phyloP scores from a whole-genome alignment of 2,329 filamentous ascomycete species.

The Fusarium siculi region DNA sequence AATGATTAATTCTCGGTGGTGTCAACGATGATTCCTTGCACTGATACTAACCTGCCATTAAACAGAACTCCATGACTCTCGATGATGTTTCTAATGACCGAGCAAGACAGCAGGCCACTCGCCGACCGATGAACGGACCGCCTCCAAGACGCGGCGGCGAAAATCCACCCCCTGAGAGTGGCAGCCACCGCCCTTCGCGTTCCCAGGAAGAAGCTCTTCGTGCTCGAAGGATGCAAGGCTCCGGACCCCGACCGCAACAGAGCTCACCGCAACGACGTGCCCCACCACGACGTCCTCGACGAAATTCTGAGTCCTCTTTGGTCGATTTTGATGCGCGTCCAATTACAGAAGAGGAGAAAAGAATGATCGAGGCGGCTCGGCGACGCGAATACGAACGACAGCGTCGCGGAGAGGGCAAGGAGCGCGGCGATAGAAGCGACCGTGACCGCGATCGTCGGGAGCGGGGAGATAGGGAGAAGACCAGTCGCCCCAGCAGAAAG shows the following conservation, averaged over 20 bases:
- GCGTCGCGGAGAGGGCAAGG: conserved; percentile 39
- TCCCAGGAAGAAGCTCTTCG: conserved; percentile 74
- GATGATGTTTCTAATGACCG: conserved; percentile 62
- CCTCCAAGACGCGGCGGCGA: conserved; percentile 50
- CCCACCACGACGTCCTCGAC: conserved; percentile 62
- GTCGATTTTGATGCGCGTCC: conserved; percentile 67
- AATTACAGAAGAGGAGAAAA: conserved; percentile 64
- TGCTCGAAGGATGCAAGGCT: conserved; percentile 55
- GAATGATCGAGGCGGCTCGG: conserved; percentile 50
- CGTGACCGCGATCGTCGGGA: conserved; percentile 48
- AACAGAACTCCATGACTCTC: conserved; percentile 74
- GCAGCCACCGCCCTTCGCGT: conserved; percentile 68
- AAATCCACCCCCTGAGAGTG: conserved; percentile 57
- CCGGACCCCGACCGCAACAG: conserved; percentile 49
- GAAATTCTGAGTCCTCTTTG: conserved; percentile 84
- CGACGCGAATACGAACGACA: conserved; percentile 44
- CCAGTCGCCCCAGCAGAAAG: conserved; percentile 60
- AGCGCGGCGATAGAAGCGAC: conserved; percentile 36
- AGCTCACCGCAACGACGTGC: conserved; percentile 48
- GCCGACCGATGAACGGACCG: conserved; percentile 48
- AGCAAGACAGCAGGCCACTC: conserved; percentile 52
- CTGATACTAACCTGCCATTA: conserved; percentile 13
- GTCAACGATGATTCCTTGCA: background rate
- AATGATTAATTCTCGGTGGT: background rate
- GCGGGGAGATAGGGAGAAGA: conserved; percentile 59